Evolutionary conservation across 2,329 filamentous ascomycete genomes (phyloP), one percentile per base, ranked within the genome.

Genomic region (Cladophialophora immunda): DNA sequence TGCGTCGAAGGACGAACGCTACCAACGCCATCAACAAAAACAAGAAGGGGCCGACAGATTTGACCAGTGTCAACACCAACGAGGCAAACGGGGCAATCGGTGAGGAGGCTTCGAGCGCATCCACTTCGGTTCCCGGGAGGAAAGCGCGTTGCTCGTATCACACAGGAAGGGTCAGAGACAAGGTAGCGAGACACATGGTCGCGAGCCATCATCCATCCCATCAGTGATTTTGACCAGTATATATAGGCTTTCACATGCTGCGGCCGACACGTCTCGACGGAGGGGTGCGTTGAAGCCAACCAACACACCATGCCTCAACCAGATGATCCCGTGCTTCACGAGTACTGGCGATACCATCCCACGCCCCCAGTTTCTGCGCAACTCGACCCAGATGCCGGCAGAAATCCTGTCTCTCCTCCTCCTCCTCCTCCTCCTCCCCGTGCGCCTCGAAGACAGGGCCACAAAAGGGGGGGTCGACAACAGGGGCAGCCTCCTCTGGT

Each of bases 231-330:
- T 34, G 22, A 58, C n/a, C 15, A 41, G 8, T 2, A 38, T 32
- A 7, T 25, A 9, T 36, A 70, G 66, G 30, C 22, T 13, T 70
- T 62, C 25, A 45, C 38, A 11, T 68, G 66, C 36, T 70, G 68
- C 45, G 27, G 56, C 29, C 56, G 54, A 41, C 62, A 62, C 30
- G 54, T 62, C 36, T 58, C 57, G n/a, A 17, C 57, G 8, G 38
- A 32, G 1, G 69, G 69, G 27, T 71, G 67, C 34, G 41, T 41
- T 9, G 45, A 22, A 29, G 19, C 17, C 13, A 25, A 22, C 32
- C 30, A 58, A 1, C 67, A 69, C 53, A 52, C 47, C 7, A 22
- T 55, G 7, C 64, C 60, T 9, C 36, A 27, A 38, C 22, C 27
- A n/a, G 29, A 62, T 22, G 67, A 69, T 38, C 50, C 38, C 9